A percentile compares a stretch with the other conserved stretches of the same genome.
phyloP scores from a whole-genome alignment of 768 basidiomycete species.

The Leccinellum luteum region DNA sequence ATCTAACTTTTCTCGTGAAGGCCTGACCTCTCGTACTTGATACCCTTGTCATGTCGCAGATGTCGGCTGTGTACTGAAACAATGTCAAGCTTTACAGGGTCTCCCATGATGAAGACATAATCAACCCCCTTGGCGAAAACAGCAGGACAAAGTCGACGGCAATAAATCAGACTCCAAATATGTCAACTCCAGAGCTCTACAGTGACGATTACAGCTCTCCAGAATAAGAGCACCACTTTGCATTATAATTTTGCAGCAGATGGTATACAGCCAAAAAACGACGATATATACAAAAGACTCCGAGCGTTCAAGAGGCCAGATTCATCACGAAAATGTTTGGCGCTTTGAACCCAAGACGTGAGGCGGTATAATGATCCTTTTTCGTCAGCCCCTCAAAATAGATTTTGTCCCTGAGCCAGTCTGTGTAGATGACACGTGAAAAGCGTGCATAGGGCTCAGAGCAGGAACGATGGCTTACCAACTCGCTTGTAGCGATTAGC shows the following conservation, averaged over 20 bases:
- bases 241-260: background rate
- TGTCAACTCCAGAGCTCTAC: too few relatives aligned
- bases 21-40: background rate
- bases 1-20: background rate
- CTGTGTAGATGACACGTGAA: conserved; percentile 34
- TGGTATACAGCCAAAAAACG: conserved; percentile 6
- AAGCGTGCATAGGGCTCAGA: background rate
- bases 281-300: background rate
- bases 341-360: conserved; percentile 71
- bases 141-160: background rate
- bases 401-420: conserved; percentile 73
- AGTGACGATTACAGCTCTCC: background rate
- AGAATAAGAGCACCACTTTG: background rate
- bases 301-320: conserved; percentile 40
- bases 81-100: conserved; percentile 70
- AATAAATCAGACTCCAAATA: background rate
- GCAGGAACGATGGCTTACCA: conserved; percentile 43
- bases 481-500: conserved; percentile 57
- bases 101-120: conserved; percentile 48
- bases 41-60: conserved; percentile 23
- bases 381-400: conserved; percentile 65
- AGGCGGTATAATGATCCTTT: conserved; percentile 56
- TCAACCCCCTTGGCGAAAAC: conserved; percentile 61
- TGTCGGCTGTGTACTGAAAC: conserved; percentile 63
- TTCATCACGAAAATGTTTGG: conserved; percentile 79